These are phyloP conservation scores for Onygenales sp. DNA, from an alignment of 2,329 filamentous ascomycete species.

Conservation along the genomic window DNA sequence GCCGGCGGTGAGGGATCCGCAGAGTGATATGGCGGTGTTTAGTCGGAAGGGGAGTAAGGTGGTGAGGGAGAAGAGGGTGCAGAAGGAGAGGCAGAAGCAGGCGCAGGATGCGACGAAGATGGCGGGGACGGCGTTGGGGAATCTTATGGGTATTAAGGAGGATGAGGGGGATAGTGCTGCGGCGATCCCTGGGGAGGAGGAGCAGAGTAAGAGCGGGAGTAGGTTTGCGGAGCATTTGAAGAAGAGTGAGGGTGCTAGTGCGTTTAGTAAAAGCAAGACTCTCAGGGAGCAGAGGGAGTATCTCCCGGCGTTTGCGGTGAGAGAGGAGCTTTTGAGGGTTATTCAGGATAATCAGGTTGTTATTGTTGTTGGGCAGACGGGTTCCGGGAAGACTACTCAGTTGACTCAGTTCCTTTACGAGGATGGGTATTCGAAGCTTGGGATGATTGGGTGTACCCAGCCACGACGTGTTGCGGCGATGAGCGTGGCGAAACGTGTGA, in stretches of 20 bases:
- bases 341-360: slow-evolving; percentile 96
- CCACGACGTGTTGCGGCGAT: slow-evolving; percentile 94
- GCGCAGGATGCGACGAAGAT: slow-evolving; percentile 91
- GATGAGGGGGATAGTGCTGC: slow-evolving; percentile 80
- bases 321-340: slow-evolving; percentile 82
- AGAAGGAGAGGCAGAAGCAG: slow-evolving; percentile 86
- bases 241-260: slow-evolving; percentile 74
- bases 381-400: slow-evolving; percentile 95
- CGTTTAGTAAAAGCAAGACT: slow-evolving; percentile 87
- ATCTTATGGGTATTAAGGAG: slow-evolving; percentile 91
- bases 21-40: slow-evolving; percentile 98
- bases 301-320: slow-evolving; percentile 88
- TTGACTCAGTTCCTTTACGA: slow-evolving; percentile 93
- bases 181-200: slow-evolving; percentile 63
- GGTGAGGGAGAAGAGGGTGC: slow-evolving; percentile 81
- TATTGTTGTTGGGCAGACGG: slow-evolving; percentile 94
- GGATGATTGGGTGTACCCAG: slow-evolving; percentile 94
- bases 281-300: slow-evolving; percentile 86
- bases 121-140: slow-evolving; percentile 83
- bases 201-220: slow-evolving; percentile 49
- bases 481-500: slow-evolving; percentile 97
- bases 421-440: slow-evolving; percentile 78
- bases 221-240: slow-evolving; percentile 92
- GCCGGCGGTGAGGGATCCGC: slow-evolving; percentile 80
- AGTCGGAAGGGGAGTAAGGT: slow-evolving; percentile 90